Conservation (phyloP, 2,329 filamentous ascomycete genomes). For the Ophiocordyceps sinensis region DNA sequence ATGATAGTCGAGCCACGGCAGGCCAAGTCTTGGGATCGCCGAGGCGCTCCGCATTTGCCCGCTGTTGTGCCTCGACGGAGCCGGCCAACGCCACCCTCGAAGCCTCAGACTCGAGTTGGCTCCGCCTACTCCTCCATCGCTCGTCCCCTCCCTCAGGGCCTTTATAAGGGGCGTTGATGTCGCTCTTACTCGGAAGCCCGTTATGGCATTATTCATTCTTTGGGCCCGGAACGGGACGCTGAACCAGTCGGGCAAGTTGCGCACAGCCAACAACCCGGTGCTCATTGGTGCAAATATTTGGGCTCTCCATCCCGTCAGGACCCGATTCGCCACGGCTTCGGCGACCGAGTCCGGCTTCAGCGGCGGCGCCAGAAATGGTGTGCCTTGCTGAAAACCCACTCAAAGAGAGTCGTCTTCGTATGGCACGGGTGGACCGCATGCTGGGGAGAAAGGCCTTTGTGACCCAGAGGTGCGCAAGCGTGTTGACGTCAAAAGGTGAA, state of each 20-base stretch:
- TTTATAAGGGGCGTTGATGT: slow-evolving; percentile 19
- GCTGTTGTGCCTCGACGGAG: too few species aligned
- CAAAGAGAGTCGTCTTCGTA: slow-evolving; percentile 21
- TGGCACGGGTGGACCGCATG: slow-evolving; percentile 47
- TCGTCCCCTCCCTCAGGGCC: not conserved
- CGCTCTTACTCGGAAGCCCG: slow-evolving; percentile 26
- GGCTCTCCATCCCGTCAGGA: slow-evolving; percentile 31
- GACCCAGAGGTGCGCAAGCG: slow-evolving; percentile 53
- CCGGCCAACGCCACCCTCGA: too few species aligned
- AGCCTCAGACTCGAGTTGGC: too few species aligned
- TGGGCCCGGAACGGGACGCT: slow-evolving; percentile 33
- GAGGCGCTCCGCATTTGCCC: too few species aligned
- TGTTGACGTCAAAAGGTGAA: slow-evolving; percentile 63
- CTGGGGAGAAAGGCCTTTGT: slow-evolving; percentile 51
- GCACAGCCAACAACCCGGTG: slow-evolving; percentile 24
- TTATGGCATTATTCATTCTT: slow-evolving; percentile 25
- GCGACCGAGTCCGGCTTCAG: slow-evolving; percentile 26
- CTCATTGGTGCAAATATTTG: slow-evolving; percentile 33
- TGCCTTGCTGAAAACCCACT: slow-evolving; percentile 42
- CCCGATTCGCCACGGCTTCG: slow-evolving; percentile 31
- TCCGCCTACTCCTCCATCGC: too few species aligned
- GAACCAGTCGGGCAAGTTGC: slow-evolving; percentile 48
- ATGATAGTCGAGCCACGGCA: too few species aligned
- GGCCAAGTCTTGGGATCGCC: too few species aligned
- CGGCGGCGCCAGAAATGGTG: slow-evolving; percentile 17